Conservation (phyloP, 1,284 basidiomycete genomes). For the Microbotryum lychnidis-dioicae region DNA sequence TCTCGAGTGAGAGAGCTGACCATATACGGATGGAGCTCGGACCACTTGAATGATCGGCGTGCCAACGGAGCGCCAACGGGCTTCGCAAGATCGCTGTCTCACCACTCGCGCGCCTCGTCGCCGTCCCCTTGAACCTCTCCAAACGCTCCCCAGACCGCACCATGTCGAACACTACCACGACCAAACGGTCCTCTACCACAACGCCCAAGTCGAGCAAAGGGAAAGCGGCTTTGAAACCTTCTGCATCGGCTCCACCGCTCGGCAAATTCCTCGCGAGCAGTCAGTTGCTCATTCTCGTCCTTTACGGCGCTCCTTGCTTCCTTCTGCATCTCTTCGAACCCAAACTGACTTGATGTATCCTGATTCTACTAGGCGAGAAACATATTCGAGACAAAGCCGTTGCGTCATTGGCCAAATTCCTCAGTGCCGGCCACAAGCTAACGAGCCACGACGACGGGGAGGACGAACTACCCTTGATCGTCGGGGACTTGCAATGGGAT, state of each 20-base stretch:
- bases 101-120: too few relatives aligned
- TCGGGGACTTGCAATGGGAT: slow-evolving; percentile 29
- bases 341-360: not conserved
- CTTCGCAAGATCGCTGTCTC: too few relatives aligned
- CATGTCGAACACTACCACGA: too few relatives aligned
- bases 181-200: too few relatives aligned
- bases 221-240: not conserved
- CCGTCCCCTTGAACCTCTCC: too few relatives aligned
- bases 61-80: too few relatives aligned
- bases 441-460: slow-evolving; percentile 29
- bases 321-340: not conserved
- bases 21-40: too few relatives aligned
- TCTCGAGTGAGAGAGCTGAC: too few relatives aligned
- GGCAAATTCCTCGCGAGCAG: slow-evolving; percentile 86
- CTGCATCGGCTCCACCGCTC: slow-evolving; percentile 48
- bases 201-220: too few relatives aligned
- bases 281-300: slow-evolving; percentile 51
- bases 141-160: too few relatives aligned
- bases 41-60: too few relatives aligned
- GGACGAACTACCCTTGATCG: slow-evolving; percentile 36
- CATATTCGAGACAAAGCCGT: slow-evolving; percentile 29
- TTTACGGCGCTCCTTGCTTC: not conserved
- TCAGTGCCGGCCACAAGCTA: slow-evolving; percentile 22
- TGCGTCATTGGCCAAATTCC: slow-evolving; percentile 27
- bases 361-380: slow-evolving; percentile 20